Conservation (phyloP, 257 asterid genomes). For the Schizonepeta tenuifolia region DNA sequence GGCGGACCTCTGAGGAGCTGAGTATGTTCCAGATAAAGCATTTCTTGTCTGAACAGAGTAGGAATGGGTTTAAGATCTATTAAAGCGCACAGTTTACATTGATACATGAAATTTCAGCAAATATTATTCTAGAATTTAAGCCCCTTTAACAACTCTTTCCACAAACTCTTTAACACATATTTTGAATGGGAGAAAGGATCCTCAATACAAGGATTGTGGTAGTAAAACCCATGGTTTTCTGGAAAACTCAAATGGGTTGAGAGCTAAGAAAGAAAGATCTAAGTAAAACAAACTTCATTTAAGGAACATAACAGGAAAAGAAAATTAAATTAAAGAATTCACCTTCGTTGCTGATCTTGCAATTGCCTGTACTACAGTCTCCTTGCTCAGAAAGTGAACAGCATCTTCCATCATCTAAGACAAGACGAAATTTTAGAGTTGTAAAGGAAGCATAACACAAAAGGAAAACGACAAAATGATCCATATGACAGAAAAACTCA, state of each 20-base stretch:
- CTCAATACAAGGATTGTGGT: neutral
- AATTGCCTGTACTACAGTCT: constrained; percentile 89
- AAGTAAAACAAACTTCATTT: constrained; percentile 11
- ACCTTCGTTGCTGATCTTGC: constrained; percentile 99
- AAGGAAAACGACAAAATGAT: neutral
- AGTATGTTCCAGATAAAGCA: constrained; percentile 96
- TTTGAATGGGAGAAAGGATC: neutral
- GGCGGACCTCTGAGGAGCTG: constrained; percentile 99
- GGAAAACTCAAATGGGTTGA: constrained; percentile 8
- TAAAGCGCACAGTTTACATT: constrained; percentile 14
- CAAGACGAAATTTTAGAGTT: constrained; percentile 22
- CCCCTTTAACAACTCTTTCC: neutral
- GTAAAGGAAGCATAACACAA: constrained; percentile 11
- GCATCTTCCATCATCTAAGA: constrained; percentile 98
- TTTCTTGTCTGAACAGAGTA: constrained; percentile 80
- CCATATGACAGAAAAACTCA: constrained; percentile 2
- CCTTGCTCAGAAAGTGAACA: constrained; percentile 95
- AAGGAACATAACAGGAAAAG: neutral
- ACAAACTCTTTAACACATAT: neutral
- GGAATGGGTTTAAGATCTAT: constrained; percentile 29
- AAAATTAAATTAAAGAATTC: constrained; percentile 27
- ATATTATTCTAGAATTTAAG: neutral
- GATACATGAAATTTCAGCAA: constrained; percentile 4
- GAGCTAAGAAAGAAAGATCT: neutral
- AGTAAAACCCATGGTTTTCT: constrained; percentile 2